Conservation (phyloP, 108 stramenopile species). For the Discostella stelligeroides region DNA sequence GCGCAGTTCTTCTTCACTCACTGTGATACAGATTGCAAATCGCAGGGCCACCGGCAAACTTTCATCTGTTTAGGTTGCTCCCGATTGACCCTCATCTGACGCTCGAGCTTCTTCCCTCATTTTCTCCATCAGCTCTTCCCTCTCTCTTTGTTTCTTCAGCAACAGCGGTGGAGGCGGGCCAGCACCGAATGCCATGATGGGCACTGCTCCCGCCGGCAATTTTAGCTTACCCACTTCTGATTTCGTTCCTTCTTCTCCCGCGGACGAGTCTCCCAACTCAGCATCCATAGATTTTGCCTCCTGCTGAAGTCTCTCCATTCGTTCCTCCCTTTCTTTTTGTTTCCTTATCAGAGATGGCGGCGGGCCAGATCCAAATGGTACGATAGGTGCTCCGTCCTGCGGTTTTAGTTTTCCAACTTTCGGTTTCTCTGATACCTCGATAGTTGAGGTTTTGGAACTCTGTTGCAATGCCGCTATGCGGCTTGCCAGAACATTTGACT, state of each 20-base stretch:
- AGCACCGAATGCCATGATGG: constrained; percentile 11
- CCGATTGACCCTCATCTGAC: neutral
- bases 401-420: constrained; percentile 30
- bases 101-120: constrained; percentile 18
- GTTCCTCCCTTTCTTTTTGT: constrained; percentile 23
- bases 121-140: constrained; percentile 20
- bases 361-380: constrained; percentile 40
- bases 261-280: neutral
- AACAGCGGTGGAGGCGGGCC: constrained; percentile 22
- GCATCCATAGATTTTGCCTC: constrained; percentile 16
- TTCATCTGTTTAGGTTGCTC: neutral
- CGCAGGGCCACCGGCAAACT: too few species aligned
- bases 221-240: constrained; percentile 1
- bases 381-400: constrained; percentile 32
- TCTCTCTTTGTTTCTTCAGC: constrained; percentile 30
- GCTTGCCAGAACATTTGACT: constrained; percentile 22
- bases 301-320: constrained; percentile 16
- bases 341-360: constrained; percentile 28
- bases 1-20: too few species aligned
- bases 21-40: too few species aligned
- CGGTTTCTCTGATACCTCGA: constrained; percentile 4
- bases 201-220: constrained; percentile 20
- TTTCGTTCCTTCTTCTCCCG: neutral
- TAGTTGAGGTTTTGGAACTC: constrained; percentile 18
- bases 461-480: constrained; percentile 37